Evolutionary conservation across 306 rosid species (phyloP).

Genomic region (Acacia acuminata): DNA sequence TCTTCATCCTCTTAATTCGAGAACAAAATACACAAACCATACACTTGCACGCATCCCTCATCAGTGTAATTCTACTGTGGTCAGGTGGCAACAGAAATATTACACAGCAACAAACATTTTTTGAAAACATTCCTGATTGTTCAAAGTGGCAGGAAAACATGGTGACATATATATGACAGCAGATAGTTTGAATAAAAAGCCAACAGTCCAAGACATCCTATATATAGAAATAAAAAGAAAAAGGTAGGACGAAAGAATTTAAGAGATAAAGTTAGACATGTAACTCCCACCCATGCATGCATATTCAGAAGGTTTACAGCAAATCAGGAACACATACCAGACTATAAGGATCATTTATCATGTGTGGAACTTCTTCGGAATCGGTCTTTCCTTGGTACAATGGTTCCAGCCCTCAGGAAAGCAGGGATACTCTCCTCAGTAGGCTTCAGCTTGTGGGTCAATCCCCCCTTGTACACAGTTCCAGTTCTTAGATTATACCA

Average conservation of each 20-base stretch:
- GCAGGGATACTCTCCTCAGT: slow-evolving; percentile 86
- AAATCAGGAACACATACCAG: slow-evolving; percentile 63
- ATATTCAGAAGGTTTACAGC: slow-evolving; percentile 18
- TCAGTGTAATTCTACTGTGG: slow-evolving; percentile 2
- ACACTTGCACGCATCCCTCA: neutral
- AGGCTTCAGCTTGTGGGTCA: slow-evolving; percentile 66
- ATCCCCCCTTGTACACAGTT: slow-evolving; percentile 69
- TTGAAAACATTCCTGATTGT: neutral
- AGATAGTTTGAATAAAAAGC: neutral
- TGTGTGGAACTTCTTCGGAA: slow-evolving; percentile 93
- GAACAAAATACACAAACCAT: slow-evolving; percentile 13
- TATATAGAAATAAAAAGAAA: neutral
- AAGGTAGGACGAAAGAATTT: slow-evolving; percentile 8
- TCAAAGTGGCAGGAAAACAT: neutral
- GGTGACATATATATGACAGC: slow-evolving; percentile 3
- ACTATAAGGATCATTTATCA: slow-evolving; percentile 89
- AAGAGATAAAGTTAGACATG: neutral
- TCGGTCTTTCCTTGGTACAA: slow-evolving; percentile 87
- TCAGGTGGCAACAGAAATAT: slow-evolving; percentile 5
- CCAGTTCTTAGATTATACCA: slow-evolving; percentile 90
- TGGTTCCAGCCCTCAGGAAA: slow-evolving; percentile 90
- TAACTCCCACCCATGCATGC: neutral
- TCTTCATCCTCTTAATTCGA: slow-evolving; percentile 7
- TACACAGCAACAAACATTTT: slow-evolving; percentile 16
- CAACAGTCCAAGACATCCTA: too few species aligned